Percentiles rank a stretch among this genome's conserved stretches.
Conservation (phyloP, 495 filamentous ascomycete species). For the Cenococcum geophilum region DNA sequence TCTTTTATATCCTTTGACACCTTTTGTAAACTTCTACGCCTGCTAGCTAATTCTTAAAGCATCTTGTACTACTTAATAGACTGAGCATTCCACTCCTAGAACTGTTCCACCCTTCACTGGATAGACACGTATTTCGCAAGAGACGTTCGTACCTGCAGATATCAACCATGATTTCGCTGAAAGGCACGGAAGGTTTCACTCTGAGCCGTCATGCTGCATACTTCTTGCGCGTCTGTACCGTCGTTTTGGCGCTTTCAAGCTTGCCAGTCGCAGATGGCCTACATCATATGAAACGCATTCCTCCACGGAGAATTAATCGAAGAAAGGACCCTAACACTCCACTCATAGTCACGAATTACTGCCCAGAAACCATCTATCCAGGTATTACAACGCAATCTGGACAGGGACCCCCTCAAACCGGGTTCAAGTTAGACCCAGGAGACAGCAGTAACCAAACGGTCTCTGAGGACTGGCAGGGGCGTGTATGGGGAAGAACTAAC, state of each 20-base stretch:
- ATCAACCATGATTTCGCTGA: too few relatives aligned
- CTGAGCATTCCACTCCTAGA: neutral
- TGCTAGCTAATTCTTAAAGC: neutral
- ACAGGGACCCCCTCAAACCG: conserved; percentile 52
- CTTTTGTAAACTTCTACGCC: neutral
- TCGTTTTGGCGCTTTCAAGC: conserved; percentile 5
- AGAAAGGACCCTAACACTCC: conserved; percentile 30
- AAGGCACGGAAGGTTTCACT: neutral
- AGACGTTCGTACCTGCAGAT: too few relatives aligned
- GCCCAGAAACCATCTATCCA: conserved; percentile 61
- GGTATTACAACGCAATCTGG: conserved; percentile 64
- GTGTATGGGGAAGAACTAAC: conserved; percentile 77
- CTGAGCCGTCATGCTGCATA: neutral
- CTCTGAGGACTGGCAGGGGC: conserved; percentile 65
- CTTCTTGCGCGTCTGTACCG: conserved; percentile 9
- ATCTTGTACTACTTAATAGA: neutral
- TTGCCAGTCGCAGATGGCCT: conserved; percentile 18
- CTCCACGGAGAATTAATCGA: conserved; percentile 20
- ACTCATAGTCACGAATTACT: conserved; percentile 56
- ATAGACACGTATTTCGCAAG: too few relatives aligned
- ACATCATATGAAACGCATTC: conserved; percentile 24
- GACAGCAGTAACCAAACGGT: conserved; percentile 50
- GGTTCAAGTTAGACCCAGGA: conserved; percentile 56
- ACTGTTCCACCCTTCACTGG: too few relatives aligned
- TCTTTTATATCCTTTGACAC: neutral